Base-by-base conservation (phyloP, 2,329 filamentous ascomycete genomes). In the Cladosporium oxysporum region DNA sequence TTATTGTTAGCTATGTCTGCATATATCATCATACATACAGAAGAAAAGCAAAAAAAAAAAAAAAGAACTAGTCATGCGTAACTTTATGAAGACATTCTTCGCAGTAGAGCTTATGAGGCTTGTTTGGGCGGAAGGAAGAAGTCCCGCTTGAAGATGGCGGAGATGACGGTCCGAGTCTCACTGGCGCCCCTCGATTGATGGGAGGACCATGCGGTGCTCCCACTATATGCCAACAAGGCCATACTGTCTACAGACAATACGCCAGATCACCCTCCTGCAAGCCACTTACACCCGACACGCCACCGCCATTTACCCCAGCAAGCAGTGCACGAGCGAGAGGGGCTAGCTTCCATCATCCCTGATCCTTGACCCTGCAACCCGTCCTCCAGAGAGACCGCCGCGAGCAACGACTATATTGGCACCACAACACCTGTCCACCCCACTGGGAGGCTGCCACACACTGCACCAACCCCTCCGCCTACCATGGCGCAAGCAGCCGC, bases 401-500 rank as follows among this genome's bases (percentile, higher is more conserved):
- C 8, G 29, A 33, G 18, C 41, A 61, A 49, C 41, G 29, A 31
- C 58, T 31, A 47, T 16, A 29, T 37, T 44, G 37, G 23, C 37
- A 47, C 14, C 8, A 28, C 44, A 35, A 62, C 29, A 55, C 31
- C 60, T 14, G n/a, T 12, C 6, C 29, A 28, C 49, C 31, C 11
- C 28, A 35, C 33, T 23, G 21, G 23, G 33, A 49, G 47, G 31
- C 60, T 29, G 41, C 31, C 21, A n/a, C 47, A 14, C 4, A 47
- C 49, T 21, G 33, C 50, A 33, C n/a, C 26, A 31, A 16, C 18
- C 33, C 5, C 23, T 28, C 44, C 50, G 50, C 50, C 50, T 12
- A 55, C 29, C 57, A 65, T 65, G 63, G 63, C 63, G 63, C 63
- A 65, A 65, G 75, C 74, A 37, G 75, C 74, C 50, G 73, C 74